Conservation (phyloP, 1,284 basidiomycete genomes). For the Sphaerobolus stellatus region DNA sequence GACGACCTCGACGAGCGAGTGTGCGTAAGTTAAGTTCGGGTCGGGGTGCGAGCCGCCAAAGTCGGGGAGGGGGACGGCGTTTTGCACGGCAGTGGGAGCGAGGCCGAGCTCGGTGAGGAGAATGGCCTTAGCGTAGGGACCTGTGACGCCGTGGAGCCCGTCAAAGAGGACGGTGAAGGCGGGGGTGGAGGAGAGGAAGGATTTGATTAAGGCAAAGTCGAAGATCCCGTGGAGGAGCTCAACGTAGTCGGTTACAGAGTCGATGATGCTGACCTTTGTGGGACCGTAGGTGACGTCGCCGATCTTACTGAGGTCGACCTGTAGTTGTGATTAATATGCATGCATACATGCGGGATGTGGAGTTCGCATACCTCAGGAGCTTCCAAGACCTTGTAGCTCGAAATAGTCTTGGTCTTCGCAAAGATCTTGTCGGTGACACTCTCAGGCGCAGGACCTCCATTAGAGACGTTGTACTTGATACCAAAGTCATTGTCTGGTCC, state of each 20-base stretch:
- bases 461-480: slow-evolving; percentile 98
- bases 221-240: slow-evolving; percentile 86
- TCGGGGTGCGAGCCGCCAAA: slow-evolving; percentile 98
- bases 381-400: slow-evolving; percentile 83
- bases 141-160: slow-evolving; percentile 95
- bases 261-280: slow-evolving; percentile 86
- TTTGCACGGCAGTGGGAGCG: slow-evolving; percentile 80
- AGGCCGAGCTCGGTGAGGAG: slow-evolving; percentile 86
- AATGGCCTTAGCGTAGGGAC: slow-evolving; percentile 91
- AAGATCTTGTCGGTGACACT: slow-evolving; percentile 92
- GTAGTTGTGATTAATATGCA: too few relatives aligned
- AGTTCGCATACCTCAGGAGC: slow-evolving; percentile 73
- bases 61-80: slow-evolving; percentile 88
- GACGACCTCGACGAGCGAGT: slow-evolving; percentile 89
- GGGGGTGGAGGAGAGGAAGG: slow-evolving; percentile 71
- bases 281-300: slow-evolving; percentile 83
- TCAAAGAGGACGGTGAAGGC: slow-evolving; percentile 93
- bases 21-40: slow-evolving; percentile 97
- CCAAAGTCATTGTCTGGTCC: slow-evolving; percentile 98
- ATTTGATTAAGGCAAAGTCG: slow-evolving; percentile 90
- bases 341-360: too few relatives aligned
- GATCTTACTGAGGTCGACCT: too few relatives aligned
- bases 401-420: slow-evolving; percentile 86
- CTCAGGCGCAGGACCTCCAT: slow-evolving; percentile 97
- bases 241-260: slow-evolving; percentile 92